Evolutionary conservation across 129 eudicot species (phyloP).

Genomic region (Ambrosia artemisiifolia): DNA sequence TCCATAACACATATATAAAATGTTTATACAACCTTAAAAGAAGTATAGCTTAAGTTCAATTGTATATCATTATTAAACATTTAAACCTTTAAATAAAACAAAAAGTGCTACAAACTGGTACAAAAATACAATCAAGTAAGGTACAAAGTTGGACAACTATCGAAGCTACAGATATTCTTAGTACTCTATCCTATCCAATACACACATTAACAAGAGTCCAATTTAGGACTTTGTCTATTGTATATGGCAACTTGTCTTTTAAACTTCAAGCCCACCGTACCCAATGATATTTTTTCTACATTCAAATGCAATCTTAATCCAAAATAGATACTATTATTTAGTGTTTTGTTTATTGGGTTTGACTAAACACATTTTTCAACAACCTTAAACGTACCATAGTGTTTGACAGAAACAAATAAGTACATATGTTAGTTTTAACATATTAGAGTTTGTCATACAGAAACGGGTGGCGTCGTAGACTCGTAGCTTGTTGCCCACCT

Average conservation of each 20-base stretch:
- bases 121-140: slow-evolving; percentile 21
- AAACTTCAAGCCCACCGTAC: slow-evolving; percentile 1
- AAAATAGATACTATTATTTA: slow-evolving; percentile 9
- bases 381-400: slow-evolving; percentile 12
- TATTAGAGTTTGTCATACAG: too few species aligned
- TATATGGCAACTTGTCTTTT: slow-evolving; percentile 20
- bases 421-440: too few species aligned
- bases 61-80: not conserved
- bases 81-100: slow-evolving; percentile 10
- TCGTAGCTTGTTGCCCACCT: too few species aligned
- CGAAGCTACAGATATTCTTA: slow-evolving; percentile 31
- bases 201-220: slow-evolving; percentile 31
- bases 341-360: slow-evolving; percentile 12
- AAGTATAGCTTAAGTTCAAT: not conserved
- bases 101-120: not conserved
- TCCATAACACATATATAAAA: too few species aligned
- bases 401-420: too few species aligned
- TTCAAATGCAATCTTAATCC: slow-evolving; percentile 12
- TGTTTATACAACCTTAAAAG: not conserved
- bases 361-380: slow-evolving; percentile 20
- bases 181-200: slow-evolving; percentile 25
- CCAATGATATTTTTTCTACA: not conserved
- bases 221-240: slow-evolving; percentile 18
- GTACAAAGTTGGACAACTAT: slow-evolving; percentile 26
- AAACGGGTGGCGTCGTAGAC: too few species aligned